Percentiles rank a stretch among this genome's conserved stretches.
Evolutionary conservation across 2,329 filamentous ascomycete genomes (phyloP).

Genomic region (Fusarium sarcochroum): DNA sequence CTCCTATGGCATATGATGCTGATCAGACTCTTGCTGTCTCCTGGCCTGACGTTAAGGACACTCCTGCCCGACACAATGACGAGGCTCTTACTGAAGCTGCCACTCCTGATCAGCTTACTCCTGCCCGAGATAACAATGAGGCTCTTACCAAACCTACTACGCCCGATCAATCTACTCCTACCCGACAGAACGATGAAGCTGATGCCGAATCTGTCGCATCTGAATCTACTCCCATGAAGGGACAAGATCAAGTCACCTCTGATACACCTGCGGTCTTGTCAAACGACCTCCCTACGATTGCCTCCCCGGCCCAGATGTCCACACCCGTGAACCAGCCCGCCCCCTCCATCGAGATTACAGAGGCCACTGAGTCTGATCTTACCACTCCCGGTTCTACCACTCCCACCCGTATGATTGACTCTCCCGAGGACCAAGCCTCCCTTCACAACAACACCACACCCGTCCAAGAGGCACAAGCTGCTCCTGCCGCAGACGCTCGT

Average conservation of each 20-base stretch:
- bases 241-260: background rate
- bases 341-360: constrained; percentile 7
- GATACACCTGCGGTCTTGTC: background rate
- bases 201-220: background rate
- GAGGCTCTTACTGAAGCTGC: background rate
- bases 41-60: constrained; percentile 1
- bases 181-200: no score
- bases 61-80: background rate
- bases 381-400: background rate
- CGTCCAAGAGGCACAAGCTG: constrained; percentile 16
- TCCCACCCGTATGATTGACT: background rate
- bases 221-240: constrained; percentile 12
- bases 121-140: background rate
- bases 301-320: no score
- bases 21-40: constrained; percentile 4
- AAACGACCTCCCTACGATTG: no score
- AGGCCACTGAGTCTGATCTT: constrained; percentile 6
- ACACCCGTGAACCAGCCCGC: no score
- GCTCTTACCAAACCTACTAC: no score
- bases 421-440: background rate
- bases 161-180: no score
- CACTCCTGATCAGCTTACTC: constrained; percentile 24
- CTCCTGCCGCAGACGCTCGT: constrained; percentile 6
- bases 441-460: constrained; percentile 1
- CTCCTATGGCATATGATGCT: background rate